Base-by-base conservation (phyloP, 2,329 filamentous ascomycete species). In the Aspergillus quadrilineatus region DNA sequence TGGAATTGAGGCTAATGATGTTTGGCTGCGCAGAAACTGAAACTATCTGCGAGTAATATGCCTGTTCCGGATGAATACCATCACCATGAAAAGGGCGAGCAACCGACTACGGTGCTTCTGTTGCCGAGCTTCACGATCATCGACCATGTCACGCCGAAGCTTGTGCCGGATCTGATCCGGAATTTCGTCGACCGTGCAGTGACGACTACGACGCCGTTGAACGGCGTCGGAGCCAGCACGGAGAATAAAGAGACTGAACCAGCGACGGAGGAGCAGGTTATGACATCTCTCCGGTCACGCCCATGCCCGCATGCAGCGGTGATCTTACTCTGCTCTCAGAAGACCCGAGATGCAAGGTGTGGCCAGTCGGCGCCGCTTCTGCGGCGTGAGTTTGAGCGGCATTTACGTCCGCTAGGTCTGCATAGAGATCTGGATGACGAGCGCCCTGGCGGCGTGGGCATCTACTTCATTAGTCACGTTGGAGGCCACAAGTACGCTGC, bases 401-500 rank as follows among this genome's bases (percentile, higher is more conserved):
- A 97, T 71, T 81, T 97, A 36, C 87, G 92, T 0, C 89, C 90
- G 1, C 79, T 96, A 10, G 92, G 92, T 0, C 77, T 99, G 17
- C 92, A 89, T 73, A 86, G 94, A 30, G 93, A 97, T 70, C 77
- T 94, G 46, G 86, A 95, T 69, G 94, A 99, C 71, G 87, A 92
- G 72, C 79, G 94, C 56, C 91, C 92, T 0, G 93, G 93, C 9
- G 94, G 94, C 10, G 93, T 97, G 5, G 93, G 91, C 0, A 90
- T 99, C 62, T 96, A 96, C 77, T 97, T 97, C 71, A 95, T 97
- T 69, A 93, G 87, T 64, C 94, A 99, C 69, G 92, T 97, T 2
- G 94, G 94, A 29, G 94, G 94, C 0, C 94, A 99, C 79, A 97
- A 97, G 78, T 97, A 96, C 76, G 87, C 88, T 46, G 94, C 94